Base-by-base conservation (phyloP, 768 basidiomycete species). In the Leccinum imitatum region DNA sequence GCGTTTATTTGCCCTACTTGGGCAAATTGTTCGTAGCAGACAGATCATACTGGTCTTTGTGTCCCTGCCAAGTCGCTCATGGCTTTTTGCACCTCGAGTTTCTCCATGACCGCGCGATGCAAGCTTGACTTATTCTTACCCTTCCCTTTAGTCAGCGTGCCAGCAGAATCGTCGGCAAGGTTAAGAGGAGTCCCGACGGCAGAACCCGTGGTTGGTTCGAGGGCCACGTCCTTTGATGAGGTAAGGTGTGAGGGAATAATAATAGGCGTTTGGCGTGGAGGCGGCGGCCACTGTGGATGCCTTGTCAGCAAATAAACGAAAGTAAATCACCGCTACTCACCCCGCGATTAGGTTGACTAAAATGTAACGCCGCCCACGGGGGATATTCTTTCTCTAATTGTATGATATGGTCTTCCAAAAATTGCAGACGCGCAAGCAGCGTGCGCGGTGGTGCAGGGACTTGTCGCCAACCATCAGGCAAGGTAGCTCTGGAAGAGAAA, bases 311-410 rank as follows among this genome's bases (percentile, higher is more conserved):
- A 25, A 53, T 6, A 10, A 10, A 21, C 1, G 19, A 27, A 54
- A 17, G 13, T 44, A 46, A 39, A n/a, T 41, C 27, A 57, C 58
- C 37, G 17, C 57, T 5, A 80, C 89, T 52, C 75, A 93, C 91
- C 27, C 86, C 89, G 59, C 91, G 84, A 65, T 85, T 81, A 3
- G 91, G 91, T 68, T 93, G 91, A 58, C 89, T 91, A 70, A 93
- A 93, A 68, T 93, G 91, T n/a, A 93, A 75, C 8, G 91, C 90
- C 0, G 91, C 89, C 91, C 91, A 93, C 6, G 91, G 89, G 3
- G 91, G 91, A 66, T 90, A 92, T 55, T 91, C 90, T 66, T 84
- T 89, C 70, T 93, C 91, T 2, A 93, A 77, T 53, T 80, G 81
- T 39, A 89, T 79, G 60, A 93, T 81, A 65, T 92, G 90, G 39